These are phyloP conservation scores for Punica granatum DNA, from an alignment of 345 rosid species.

Conservation along the genomic window DNA sequence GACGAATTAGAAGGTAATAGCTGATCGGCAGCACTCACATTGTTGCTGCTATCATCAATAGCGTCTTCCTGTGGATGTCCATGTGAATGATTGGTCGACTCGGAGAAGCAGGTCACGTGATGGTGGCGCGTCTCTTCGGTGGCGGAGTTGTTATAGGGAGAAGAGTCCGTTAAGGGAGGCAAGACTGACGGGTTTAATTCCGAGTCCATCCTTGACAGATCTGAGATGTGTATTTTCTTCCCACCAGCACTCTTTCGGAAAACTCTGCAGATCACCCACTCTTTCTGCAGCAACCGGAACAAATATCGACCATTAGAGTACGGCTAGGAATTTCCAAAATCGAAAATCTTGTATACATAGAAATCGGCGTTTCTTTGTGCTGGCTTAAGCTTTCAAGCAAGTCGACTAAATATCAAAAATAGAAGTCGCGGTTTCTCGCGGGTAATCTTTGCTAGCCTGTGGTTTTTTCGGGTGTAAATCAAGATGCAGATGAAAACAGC, in stretches of 20 bases:
- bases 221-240: conserved; percentile 1
- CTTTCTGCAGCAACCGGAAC: conserved; percentile 4
- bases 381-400: too few relatives aligned
- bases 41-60: neutral
- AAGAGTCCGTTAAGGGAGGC: conserved; percentile 8
- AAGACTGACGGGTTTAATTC: neutral
- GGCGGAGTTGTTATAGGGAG: conserved; percentile 1
- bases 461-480: too few relatives aligned
- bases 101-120: conserved; percentile 17
- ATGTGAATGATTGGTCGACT: neutral
- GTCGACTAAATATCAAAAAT: too few relatives aligned
- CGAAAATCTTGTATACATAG: too few relatives aligned
- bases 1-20: neutral
- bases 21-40: neutral
- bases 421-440: too few relatives aligned
- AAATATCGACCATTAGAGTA: neutral
- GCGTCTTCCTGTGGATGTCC: neutral
- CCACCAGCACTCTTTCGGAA: conserved; percentile 11
- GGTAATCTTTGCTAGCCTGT: too few relatives aligned
- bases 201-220: neutral
- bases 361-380: too few relatives aligned
- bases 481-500: neutral
- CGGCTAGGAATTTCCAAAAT: too few relatives aligned
- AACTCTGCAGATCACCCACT: conserved; percentile 15
- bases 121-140: neutral